Evolutionary conservation across 805 yeast genomes (phyloP), one percentile per base, ranked within the genome.

Genomic region (Brettanomyces naardenensis): DNA sequence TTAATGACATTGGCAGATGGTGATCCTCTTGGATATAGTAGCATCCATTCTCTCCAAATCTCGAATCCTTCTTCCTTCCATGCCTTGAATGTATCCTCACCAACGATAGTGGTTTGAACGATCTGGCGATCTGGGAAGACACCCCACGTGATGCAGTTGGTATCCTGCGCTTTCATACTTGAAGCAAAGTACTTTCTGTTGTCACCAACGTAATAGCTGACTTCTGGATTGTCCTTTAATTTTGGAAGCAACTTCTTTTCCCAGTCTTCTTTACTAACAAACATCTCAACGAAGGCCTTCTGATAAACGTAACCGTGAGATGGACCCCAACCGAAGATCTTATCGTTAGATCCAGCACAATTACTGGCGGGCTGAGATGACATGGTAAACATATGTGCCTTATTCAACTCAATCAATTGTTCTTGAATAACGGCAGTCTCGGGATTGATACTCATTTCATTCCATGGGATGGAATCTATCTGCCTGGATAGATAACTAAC

Each of bases 311-410:
- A 66, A 3, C 99, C 99, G 52, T 80, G 75, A 18, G 71, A 65
- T 6, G 98, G 97, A 34, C 99, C 99, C 98, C 98, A 92, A 3
- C 99, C 99, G 55, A 88, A 81, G 22, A 90, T 78, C 41, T 77
- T 78, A 61, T 92, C 97, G n/a, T 75, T 67, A 6, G 95, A 82
- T 28, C 68, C 68, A 28, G 80, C 69, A 7, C 85, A 85, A 57
- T 87, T 82, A 2, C 89, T 81, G 0, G 96, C 92, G 3, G 99
- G 99, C 61, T 92, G 99, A 0, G 97, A 90, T 0, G 97, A 88
- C 40, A 92, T 71, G 0, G 99, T 85, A 64, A 90, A 82, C 65
- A 73, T 75, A 3, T 87, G 87, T 42, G 69, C 65, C 45, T 74
- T 69, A 56, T 89, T 90, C 51, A 92, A 62, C 50, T 78, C 79